Base-by-base conservation (phyloP, 345 rosid genomes). In the Litchi chinensis region DNA sequence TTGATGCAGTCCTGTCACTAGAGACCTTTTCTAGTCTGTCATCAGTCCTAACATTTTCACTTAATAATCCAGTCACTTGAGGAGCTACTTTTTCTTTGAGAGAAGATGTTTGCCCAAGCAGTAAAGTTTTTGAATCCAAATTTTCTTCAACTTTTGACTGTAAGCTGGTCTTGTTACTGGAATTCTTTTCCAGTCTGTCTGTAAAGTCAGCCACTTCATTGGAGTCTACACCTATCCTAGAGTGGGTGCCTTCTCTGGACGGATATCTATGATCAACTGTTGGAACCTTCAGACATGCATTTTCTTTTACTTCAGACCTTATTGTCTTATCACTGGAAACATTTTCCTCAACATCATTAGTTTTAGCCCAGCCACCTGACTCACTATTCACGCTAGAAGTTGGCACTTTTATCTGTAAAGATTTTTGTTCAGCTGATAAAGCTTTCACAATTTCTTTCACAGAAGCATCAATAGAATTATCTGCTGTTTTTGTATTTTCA, bases 81-180 rank as follows among this genome's bases (percentile, higher is more conserved):
- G 78, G 76, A 63, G 65, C 21, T 76, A 26, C 66, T 78, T 82
- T 83, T 75, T 80, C 82, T 72, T 70, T 72, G 40, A 48, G 68
- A 37, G 71, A 66, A 73, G 82, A 63, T 67, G 57, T 74, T 16
- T 63, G 70, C 68, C 74, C 73, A 64, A 69, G 79, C 28, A 82
- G 59, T 37, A 72, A 52, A 62, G 26, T 64, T 52, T 73, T 78
- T 44, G 64, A 44, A 48, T 72, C 73, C 65, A 78, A 46, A 37
- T 26, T 71, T 69, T 50, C 87, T 76, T 83, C 73, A 52, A n/a
- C 76, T 60, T 80, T 40, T 37, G 26, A 41, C 56, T 13, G 15
- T 2, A 50, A 72, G 21, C 10, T 46, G 4, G 54, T 54, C 70
- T 70, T 68, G 60, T n/a, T 50, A 78, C 56, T 68, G 65, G 13